Percentiles rank a stretch among this genome's conserved stretches.
phyloP scores from a whole-genome alignment of 2,329 filamentous ascomycete species.

The Aspergillus sojae region DNA sequence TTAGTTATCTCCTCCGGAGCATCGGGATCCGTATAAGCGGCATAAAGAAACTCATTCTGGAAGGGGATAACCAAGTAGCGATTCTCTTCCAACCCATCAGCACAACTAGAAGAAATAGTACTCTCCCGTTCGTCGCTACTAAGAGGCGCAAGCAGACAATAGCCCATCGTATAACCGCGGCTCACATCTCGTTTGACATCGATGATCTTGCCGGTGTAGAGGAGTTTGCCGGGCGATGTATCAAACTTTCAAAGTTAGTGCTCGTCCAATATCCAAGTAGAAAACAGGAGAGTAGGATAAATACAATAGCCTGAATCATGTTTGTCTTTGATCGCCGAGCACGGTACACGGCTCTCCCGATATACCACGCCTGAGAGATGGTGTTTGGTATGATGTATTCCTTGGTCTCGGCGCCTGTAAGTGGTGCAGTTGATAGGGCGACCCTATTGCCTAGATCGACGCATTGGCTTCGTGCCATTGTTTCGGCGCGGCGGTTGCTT shows the following conservation, averaged over 20 bases:
- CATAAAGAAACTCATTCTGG: slow-evolving; percentile 35
- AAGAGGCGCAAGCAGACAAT: slow-evolving; percentile 32
- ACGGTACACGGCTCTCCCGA: slow-evolving; percentile 30
- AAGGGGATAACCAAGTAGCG: slow-evolving; percentile 25
- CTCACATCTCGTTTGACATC: slow-evolving; percentile 44
- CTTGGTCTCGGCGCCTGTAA: slow-evolving; percentile 27
- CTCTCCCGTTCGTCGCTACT: slow-evolving; percentile 24
- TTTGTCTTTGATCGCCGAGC: slow-evolving; percentile 29
- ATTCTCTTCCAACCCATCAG: background rate
- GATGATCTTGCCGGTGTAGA: slow-evolving; percentile 51
- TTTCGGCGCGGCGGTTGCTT: slow-evolving; percentile 27
- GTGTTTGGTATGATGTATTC: slow-evolving; percentile 32
- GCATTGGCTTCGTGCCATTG: slow-evolving; percentile 27
- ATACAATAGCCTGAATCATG: slow-evolving; percentile 48
- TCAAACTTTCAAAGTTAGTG: slow-evolving; percentile 24
- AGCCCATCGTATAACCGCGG: slow-evolving; percentile 44
- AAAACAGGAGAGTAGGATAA: slow-evolving; percentile 19
- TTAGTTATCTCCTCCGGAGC: background rate
- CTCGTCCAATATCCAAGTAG: no score
- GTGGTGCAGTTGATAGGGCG: slow-evolving; percentile 23
- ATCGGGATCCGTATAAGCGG: slow-evolving; percentile 20
- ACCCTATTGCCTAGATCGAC: slow-evolving; percentile 30
- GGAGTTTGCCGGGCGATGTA: slow-evolving; percentile 35
- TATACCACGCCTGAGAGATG: slow-evolving; percentile 35
- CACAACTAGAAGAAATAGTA: background rate